These are phyloP conservation scores for Arthrobotrys sphaeroides DNA, from an alignment of 2,329 filamentous ascomycete genomes.

Conservation along the genomic window DNA sequence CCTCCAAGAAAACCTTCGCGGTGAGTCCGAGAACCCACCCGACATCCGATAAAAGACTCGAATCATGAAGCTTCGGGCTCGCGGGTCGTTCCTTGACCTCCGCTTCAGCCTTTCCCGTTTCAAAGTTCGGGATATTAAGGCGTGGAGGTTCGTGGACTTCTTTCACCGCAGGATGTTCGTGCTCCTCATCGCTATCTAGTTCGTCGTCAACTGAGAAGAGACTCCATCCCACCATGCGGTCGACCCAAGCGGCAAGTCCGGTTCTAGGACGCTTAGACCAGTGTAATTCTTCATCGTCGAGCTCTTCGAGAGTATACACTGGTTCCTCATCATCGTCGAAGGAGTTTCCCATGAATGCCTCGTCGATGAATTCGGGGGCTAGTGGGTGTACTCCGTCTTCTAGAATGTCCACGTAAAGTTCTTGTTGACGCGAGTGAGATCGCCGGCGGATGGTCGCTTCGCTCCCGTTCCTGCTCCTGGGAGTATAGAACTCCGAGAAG, in stretches of 20 bases:
- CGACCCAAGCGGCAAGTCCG: conserved; percentile 48
- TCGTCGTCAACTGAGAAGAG: conserved; percentile 49
- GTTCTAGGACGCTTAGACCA: conserved; percentile 57
- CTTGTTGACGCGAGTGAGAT: conserved; percentile 60
- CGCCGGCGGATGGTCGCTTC: conserved; percentile 2
- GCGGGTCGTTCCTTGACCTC: conserved; percentile 61
- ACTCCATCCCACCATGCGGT: conserved; percentile 52
- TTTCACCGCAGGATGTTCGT: conserved; percentile 34
- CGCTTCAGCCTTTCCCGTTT: conserved; percentile 59
- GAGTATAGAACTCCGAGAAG: conserved; percentile 9
- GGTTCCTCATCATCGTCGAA: conserved; percentile 62
- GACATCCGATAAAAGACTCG: conserved; percentile 73
- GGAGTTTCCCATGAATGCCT: conserved; percentile 65
- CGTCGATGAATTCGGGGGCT: conserved; percentile 60
- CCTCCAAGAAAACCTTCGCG: conserved; percentile 69
- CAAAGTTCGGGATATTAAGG: conserved; percentile 31
- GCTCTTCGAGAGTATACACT: conserved; percentile 61
- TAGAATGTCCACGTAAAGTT: conserved; percentile 67
- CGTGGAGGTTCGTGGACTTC: conserved; percentile 22
- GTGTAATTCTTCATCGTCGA: conserved; percentile 57
- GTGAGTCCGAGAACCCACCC: conserved; percentile 75
- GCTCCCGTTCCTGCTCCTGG: background rate
- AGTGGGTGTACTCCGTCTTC: conserved; percentile 66
- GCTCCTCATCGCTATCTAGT: conserved; percentile 45
- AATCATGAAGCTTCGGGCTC: conserved; percentile 60